Base-by-base conservation (phyloP, 306 rosid species). In the Rosa persica region DNA sequence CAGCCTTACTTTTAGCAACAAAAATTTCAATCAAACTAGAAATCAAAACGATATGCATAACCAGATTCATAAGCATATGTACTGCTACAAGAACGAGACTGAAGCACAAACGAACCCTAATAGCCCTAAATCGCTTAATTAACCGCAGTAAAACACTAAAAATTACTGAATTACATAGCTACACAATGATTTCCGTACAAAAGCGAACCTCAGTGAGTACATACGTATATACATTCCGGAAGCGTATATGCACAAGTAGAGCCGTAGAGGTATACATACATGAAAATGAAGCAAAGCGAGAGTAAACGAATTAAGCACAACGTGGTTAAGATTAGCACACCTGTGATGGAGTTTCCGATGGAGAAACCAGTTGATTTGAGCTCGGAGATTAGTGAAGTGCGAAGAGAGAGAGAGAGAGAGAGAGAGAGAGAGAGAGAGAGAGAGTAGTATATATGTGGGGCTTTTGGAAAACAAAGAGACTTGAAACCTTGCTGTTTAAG, bases 401-500 rank as follows among this genome's bases (percentile, higher is more conserved):
- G 23, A 52, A 0, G 62, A 55, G 62, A n/a, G 62, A 55, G 62
- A 49, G 54, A 48, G 54, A 48, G 54, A 11, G 49, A 46, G 49
- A 55, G 62, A 49, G 54, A 48, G 54, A 48, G 54, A 11, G 49
- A 46, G 49, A 55, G 62, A 20, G 62, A 55, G 62, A 49, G 54
- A 48, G 52, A 48, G 2, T 30, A 30, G 34, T 30, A 30, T 2
- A 30, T 30, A 30, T 30, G 57, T 30, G 57, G 20, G 64, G 12
- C 25, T 22, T 57, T 57, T 22, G 36, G 65, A 58, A 23, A 58
- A 58, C 5, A 6, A 22, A 58, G 65, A 23, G 65, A 58, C 65
- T 58, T 55, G 62, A 22, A 58, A 58, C 65, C 65, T 58, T 58
- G 65, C 34, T 10, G 65, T 9, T 58, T 58, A 58, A 58, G 65